Base-by-base conservation (phyloP, 805 yeast species). In the Wickerhamomyces kurtzmanii region DNA sequence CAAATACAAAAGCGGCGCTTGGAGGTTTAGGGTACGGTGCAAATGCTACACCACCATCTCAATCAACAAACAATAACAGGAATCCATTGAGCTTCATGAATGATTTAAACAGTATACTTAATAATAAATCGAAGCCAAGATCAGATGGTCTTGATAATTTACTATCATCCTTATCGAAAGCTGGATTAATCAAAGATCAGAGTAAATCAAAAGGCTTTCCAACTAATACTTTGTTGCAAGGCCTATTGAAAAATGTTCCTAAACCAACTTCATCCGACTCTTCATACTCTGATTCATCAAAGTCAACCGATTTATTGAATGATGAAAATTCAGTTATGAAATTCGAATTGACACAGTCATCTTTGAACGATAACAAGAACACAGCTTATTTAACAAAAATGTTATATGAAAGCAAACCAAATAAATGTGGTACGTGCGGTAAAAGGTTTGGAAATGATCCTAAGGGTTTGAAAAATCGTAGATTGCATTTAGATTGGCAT, bases 401-500 rank as follows among this genome's bases (percentile, higher is more conserved):
- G 31, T 55, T 78, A 19, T 80, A 70, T 47, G 71, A 59, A n/a
- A 52, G 57, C 16, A 71, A 77, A 42, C 74, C 91, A 4, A 70
- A 80, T 36, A 89, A 85, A 52, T 91, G 98, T 59, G 71, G 82
- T 11, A 75, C 77, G 12, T 91, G 98, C 57, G 93, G 96, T 15
- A 83, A 83, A 49, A 58, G 99, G 37, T 91, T 85, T 49, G 63
- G 71, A 4, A 67, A 68, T 29, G 70, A 75, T 20, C 57, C 53
- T 3, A 68, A 63, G 26, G 93, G 85, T 11, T 56, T 53, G 21
- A 53, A 53, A 5, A 54, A 56, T 26, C 68, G 69, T 33, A 70
- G 76, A 28, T 63, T 71, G 12, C 98, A 91, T 54, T 58, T 85
- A 39, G 98, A 89, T 53, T 89, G 96, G 96, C 97, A 89, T 59